phyloP scores from a whole-genome alignment of 495 filamentous ascomycete species.

The Penicillium cosmopolitanum region DNA sequence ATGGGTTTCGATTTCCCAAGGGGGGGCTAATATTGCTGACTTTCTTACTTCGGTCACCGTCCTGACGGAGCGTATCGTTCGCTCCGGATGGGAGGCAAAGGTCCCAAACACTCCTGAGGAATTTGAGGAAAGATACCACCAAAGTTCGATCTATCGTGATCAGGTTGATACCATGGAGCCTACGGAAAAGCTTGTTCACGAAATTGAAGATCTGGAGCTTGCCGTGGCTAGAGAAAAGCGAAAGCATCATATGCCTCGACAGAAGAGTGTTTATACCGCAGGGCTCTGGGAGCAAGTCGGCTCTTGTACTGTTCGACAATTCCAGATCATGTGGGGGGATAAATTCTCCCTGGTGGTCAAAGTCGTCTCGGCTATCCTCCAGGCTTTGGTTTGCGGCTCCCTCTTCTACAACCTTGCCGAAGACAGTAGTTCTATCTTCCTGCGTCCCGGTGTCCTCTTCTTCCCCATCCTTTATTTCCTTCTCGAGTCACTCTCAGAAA shows the following conservation, averaged over 20 bases:
- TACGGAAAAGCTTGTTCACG: constrained; percentile 45
- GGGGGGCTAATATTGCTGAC: constrained; percentile 74
- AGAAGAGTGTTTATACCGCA: constrained; percentile 55
- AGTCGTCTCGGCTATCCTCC: constrained; percentile 37
- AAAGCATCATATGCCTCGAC: constrained; percentile 50
- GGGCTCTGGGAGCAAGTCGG: constrained; percentile 58
- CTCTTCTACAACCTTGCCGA: constrained; percentile 45
- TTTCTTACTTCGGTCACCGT: constrained; percentile 81
- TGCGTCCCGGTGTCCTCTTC: constrained; percentile 44
- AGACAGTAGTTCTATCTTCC: constrained; percentile 44
- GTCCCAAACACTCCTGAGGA: constrained; percentile 76
- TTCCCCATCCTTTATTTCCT: constrained; percentile 46
- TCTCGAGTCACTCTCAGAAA: constrained; percentile 43
- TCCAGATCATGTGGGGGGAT: constrained; percentile 45
- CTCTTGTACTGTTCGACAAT: constrained; percentile 54
- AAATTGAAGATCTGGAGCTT: constrained; percentile 45
- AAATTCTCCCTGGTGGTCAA: constrained; percentile 41
- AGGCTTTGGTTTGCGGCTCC: constrained; percentile 45
- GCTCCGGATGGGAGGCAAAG: constrained; percentile 64
- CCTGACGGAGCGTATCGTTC: constrained; percentile 65
- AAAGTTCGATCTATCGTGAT: constrained; percentile 63
- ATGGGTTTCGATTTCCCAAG: constrained; percentile 73
- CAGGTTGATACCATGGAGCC: constrained; percentile 67
- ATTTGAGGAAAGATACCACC: constrained; percentile 71
- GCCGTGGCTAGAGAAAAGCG: constrained; percentile 56